Conservation (phyloP, 495 filamentous ascomycete genomes). For the Penicillium atrosanguineum region DNA sequence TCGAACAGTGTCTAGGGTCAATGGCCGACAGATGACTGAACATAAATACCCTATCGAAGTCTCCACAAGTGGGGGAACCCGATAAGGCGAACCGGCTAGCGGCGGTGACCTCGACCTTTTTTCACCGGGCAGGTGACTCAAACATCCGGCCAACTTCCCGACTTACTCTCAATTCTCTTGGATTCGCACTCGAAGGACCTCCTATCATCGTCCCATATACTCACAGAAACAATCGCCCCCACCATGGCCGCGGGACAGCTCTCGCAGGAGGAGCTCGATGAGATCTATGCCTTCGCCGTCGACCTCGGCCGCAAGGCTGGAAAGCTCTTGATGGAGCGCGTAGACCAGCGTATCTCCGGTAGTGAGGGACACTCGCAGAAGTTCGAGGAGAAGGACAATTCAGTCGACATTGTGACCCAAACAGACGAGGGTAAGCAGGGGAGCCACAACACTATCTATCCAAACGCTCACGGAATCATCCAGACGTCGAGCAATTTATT, state of each 20-base stretch:
- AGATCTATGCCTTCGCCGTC: conserved; percentile 64
- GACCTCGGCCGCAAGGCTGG: conserved; percentile 64
- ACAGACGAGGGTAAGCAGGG: conserved; percentile 58
- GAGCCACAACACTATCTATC: neutral
- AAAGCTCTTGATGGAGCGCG: conserved; percentile 52
- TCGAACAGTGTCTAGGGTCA: too few species aligned
- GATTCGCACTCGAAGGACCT: neutral
- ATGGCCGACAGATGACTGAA: too few species aligned
- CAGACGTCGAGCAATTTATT: conserved; percentile 68
- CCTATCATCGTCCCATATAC: neutral
- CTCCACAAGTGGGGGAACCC: conserved; percentile 16
- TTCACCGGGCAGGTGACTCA: conserved; percentile 19
- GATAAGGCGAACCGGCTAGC: conserved; percentile 24
- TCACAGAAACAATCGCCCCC: neutral
- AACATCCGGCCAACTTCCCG: neutral
- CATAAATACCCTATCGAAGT: neutral
- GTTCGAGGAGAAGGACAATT: conserved; percentile 57
- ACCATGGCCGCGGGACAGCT: conserved; percentile 21
- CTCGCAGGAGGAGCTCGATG: conserved; percentile 48
- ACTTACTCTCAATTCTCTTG: neutral
- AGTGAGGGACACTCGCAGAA: conserved; percentile 18
- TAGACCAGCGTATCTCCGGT: conserved; percentile 39
- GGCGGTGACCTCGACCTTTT: conserved; percentile 20
- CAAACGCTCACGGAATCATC: conserved; percentile 33
- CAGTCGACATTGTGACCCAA: conserved; percentile 71